Base-by-base conservation (phyloP, 2,329 filamentous ascomycete species). In the Neopestalotiopsis sp. region DNA sequence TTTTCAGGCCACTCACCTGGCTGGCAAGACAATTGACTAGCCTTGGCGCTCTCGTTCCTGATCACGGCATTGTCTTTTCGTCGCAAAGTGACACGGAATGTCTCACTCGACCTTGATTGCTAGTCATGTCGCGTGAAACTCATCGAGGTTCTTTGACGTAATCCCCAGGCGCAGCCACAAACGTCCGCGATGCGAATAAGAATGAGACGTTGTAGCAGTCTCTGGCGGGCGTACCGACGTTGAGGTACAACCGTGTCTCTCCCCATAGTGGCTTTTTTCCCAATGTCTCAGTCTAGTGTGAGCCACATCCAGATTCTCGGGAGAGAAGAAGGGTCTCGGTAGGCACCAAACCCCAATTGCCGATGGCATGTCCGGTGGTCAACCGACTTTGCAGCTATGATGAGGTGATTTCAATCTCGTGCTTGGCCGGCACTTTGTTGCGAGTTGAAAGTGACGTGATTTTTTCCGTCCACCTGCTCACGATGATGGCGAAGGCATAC, bases 261-360 rank as follows among this genome's bases (percentile, higher is more conserved):
- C 34, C 14, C 9, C 14, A 28, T 28, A 24, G 59, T 62, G 59
- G 59, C 59, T 62, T 40, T 38, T 20, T 20, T 40, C 24, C 12
- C 10, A 13, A 40, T 59, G 32, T 40, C 45, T 53, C 45, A 53
- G 45, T 38, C 59, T 62, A 40, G 59, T n/a, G 30, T 20, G 59
- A 62, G 59, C 59, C 59, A 40, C 32, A 62, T 62, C 59, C 59
- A 62, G 59, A 38, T 14, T 40, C 14, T 34, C 59, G 59, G 59
- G 59, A 53, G n/a, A 53, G 45, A 20, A n/a, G 17, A 49, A 53
- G n/a, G 5, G 45, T 53, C 45, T 53, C 14, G 45, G 45, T 53
- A n/a, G 28, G 24, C 20, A 24, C 57, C 10, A 59, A 59, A 12
- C 20, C 13, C 57, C 10, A 59, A 59, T 53, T 53, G 45, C 45